Evolutionary conservation across 108 stramenopile genomes (phyloP), one percentile per base, ranked within the genome.

Genomic region (Discostella stelligeroides): DNA sequence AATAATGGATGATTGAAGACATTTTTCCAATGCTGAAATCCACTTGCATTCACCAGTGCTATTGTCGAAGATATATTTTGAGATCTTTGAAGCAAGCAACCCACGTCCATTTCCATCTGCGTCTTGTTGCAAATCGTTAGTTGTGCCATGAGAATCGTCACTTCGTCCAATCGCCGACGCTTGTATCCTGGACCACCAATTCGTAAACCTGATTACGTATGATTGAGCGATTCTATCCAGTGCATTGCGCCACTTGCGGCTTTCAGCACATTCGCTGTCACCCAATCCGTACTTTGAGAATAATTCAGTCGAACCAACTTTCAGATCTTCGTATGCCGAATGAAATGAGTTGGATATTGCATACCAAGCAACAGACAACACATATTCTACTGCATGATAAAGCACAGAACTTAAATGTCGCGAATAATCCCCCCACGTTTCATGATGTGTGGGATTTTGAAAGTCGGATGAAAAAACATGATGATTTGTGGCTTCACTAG

Each of bases 401-500:
- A 54, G 15, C 30, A 70, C 11, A 45, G 17, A 14, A 7, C 59
- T 15, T 23, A 70, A 25, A 66, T 79, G 68, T 18, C 24, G 57
- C 8, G 51, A 66, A 66, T 79, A 79, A 21, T 39, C 60, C 4
- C 23, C 56, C 77, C 77, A 79, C 14, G 63, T 59, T 55, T 71
- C 68, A 46, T 77, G 61, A 0, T 76, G 60, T 14, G 25, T 53
- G 28, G 40, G 30, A 17, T 27, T 21, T 50, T n/a, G 21, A n/a
- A 29, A 50, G 28, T 23, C 23, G 3, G 46, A 28, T 23, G 21
- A 10, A 21, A 8, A 17, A 21, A 7, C 4, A 4, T 12, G 10
- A 47, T 29, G 17, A 4, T 38, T 45, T 60, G 27, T n/a, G 38
- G 21, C 42, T 14, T 21, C 42, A 42, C 29, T 21, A 60, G 14